Base-by-base conservation (phyloP, 305 asterid genomes). In the Lippia alba region DNA sequence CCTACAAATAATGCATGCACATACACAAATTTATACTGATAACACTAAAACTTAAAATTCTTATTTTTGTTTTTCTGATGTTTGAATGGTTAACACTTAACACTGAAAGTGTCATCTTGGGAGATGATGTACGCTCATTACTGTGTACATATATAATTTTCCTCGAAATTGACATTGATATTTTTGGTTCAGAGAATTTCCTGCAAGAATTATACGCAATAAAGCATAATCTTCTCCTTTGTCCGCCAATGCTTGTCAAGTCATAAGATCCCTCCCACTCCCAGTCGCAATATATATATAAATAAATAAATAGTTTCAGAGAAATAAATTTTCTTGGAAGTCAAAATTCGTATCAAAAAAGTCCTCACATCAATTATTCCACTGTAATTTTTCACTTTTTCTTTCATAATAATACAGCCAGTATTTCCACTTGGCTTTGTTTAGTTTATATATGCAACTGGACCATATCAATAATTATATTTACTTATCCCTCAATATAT, bases 151-250 rank as follows among this genome's bases (percentile, higher is more conserved):
- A 6, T 41, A 45, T 44, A 33, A 24, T 2, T 33, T 34, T 2
- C n/a, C 12, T 17, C 19, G 70, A 68, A 74, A 20, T 53, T 3
- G 72, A 60, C 56, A 61, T 39, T 50, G 76, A 73, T 72, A 72
- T 75, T 53, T 18, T 71, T 61, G 64, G 72, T 16, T 19, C 78
- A 71, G 72, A 71, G 44, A 61, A 75, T 66, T 70, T 66, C 54
- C 74, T 57, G 78, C 56, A 66, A 73, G 9, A 51, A 75, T 66
- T 57, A 68, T 72, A 56, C 64, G 69, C 66, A 70, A 80, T 61
- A 71, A 74, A 74, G 76, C 69, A 80, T 59, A 74, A 80, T 77
- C 79, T 77, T 74, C 69, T 78, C 8, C 66, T 55, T 69, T 74
- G 84, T 41, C 59, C 66, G 71, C 64, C 63, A 57, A 61, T 65